Conservation (phyloP, 2,329 filamentous ascomycete species). For the Claviceps sp. region DNA sequence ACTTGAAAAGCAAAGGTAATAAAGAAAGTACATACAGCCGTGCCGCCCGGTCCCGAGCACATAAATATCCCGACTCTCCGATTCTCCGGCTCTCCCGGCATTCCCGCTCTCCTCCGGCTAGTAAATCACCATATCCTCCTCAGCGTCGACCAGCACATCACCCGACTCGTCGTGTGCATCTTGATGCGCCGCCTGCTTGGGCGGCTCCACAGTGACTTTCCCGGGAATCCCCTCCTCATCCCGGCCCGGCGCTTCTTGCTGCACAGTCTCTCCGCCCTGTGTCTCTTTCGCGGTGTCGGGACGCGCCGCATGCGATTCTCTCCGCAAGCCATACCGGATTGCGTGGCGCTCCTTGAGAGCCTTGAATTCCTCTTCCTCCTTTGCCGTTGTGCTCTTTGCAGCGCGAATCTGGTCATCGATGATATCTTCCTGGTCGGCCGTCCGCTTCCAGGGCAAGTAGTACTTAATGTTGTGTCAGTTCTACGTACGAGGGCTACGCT, state of each 20-base stretch:
- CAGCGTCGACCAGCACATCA: constrained; percentile 69
- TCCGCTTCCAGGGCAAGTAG: constrained; percentile 73
- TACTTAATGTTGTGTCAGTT: constrained; percentile 44
- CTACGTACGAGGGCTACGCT: background rate
- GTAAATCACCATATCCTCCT: constrained; percentile 87
- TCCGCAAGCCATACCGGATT: constrained; percentile 13
- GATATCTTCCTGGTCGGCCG: constrained; percentile 50
- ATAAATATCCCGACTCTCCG: no score
- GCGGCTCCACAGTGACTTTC: background rate
- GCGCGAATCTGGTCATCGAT: constrained; percentile 60
- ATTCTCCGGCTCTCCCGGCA: no score
- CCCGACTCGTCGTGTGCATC: constrained; percentile 54
- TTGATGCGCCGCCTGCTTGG: constrained; percentile 15
- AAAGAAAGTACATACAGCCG: no score
- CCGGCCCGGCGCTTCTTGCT: background rate
- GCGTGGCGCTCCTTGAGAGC: constrained; percentile 27
- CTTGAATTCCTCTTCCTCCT: constrained; percentile 52
- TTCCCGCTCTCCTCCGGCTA: constrained; percentile 25
- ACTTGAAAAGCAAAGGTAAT: no score
- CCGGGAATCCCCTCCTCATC: background rate
- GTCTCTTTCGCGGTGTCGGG: constrained; percentile 20
- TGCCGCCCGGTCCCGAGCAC: no score
- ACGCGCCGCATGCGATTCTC: constrained; percentile 3
- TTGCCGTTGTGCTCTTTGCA: constrained; percentile 47
- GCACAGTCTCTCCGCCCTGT: constrained; percentile 4